Percentiles rank a stretch among this genome's conserved stretches.
Conservation (phyloP, 257 asterid species). For the Solanum pennellii region DNA sequence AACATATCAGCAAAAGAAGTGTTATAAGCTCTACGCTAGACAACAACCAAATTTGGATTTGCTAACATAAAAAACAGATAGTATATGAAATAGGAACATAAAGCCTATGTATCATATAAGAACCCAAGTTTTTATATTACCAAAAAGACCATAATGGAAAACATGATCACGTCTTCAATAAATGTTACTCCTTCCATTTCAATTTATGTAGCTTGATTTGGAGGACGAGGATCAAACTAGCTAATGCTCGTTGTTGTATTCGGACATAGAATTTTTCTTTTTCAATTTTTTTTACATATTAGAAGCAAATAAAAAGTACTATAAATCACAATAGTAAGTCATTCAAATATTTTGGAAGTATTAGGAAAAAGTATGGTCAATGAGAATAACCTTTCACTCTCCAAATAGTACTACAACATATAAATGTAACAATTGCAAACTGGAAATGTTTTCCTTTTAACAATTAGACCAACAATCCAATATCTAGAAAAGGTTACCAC, state of each 20-base stretch:
- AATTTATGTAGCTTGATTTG: background rate
- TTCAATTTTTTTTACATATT: background rate
- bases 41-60: background rate
- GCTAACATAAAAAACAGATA: background rate
- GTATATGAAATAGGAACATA: background rate
- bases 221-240: background rate
- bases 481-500: background rate
- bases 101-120: background rate
- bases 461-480: background rate
- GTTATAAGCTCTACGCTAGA: background rate
- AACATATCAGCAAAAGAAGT: background rate
- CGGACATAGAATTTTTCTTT: background rate
- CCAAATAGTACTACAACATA: background rate
- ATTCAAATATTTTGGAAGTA: background rate
- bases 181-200: background rate
- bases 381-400: background rate
- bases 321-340: background rate
- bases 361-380: background rate
- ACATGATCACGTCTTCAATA: background rate
- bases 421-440: background rate
- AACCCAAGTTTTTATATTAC: background rate
- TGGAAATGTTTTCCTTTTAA: background rate
- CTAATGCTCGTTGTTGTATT: background rate
- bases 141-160: background rate
- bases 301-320: background rate